Percentiles rank a stretch among this genome's conserved stretches.
These are phyloP conservation scores for Lasiodiplodia gonubiensis DNA, from an alignment of 2,329 filamentous ascomycete species.

Conservation along the genomic window DNA sequence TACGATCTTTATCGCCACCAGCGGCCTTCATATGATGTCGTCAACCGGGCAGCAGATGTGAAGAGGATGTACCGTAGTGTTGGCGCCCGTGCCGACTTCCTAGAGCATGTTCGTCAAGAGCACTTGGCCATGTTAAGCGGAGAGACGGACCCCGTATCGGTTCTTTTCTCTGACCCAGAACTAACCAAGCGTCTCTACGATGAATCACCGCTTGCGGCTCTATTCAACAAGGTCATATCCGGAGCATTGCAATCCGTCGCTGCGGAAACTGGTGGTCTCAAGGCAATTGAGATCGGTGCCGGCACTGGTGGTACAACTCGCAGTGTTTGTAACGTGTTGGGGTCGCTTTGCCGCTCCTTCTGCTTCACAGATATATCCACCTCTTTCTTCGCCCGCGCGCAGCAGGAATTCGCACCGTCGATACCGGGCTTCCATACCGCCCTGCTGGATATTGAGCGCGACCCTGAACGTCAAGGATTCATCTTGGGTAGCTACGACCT, in stretches of 20 bases:
- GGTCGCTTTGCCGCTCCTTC: background rate
- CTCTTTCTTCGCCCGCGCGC: constrained; percentile 30
- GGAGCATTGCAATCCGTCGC: background rate
- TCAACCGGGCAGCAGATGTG: no score
- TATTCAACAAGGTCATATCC: background rate
- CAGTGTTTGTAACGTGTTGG: background rate
- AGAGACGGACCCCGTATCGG: background rate
- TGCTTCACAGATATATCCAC: constrained; percentile 35
- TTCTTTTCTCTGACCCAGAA: background rate
- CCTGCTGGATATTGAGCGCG: constrained; percentile 15
- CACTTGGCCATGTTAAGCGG: background rate
- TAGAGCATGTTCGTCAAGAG: background rate
- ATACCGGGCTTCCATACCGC: background rate
- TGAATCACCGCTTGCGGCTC: background rate
- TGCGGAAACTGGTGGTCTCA: background rate
- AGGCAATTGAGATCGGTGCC: background rate
- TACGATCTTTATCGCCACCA: background rate
- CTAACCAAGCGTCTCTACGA: background rate
- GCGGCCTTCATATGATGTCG: no score
- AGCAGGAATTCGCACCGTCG: background rate
- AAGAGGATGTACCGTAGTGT: background rate
- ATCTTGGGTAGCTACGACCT: constrained; percentile 16
- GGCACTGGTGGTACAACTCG: background rate
- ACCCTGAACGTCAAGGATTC: constrained; percentile 21
- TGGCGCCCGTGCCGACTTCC: background rate